Evolutionary conservation across 2,329 filamentous ascomycete species (phyloP).

Genomic region (Venturia oleaginea): DNA sequence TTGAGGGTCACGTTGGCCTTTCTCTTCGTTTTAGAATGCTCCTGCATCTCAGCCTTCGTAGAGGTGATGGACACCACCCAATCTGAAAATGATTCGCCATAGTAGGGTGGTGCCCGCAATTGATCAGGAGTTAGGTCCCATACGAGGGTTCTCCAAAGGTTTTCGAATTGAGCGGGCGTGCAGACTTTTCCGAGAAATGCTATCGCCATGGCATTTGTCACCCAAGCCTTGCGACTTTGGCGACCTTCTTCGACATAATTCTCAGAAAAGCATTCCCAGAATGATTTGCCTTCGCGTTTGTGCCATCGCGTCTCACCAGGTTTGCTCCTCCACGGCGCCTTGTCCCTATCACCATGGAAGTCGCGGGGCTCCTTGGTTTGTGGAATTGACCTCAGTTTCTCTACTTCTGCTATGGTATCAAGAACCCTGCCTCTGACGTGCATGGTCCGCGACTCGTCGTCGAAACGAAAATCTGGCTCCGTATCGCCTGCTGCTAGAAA

Average conservation of each 20-base stretch:
- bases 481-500: not conserved
- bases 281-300: not conserved
- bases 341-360: not conserved
- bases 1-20: not conserved
- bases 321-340: not conserved
- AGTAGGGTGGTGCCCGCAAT: not conserved
- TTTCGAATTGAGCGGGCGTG: not conserved
- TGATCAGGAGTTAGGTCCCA: not conserved
- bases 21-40: not conserved
- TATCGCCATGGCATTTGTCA: not conserved
- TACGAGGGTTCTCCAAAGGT: slow-evolving; percentile 2
- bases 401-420: slow-evolving; percentile 4
- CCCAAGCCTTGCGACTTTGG: not conserved
- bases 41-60: not conserved
- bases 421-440: slow-evolving; percentile 1
- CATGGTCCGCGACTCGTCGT: not conserved
- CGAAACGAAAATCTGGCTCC: not conserved
- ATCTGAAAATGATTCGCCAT: not conserved
- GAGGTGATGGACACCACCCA: not conserved
- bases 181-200: not conserved
- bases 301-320: not conserved
- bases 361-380: not conserved
- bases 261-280: not conserved
- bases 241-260: not conserved
- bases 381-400: not conserved